Evolutionary conservation across 371 early-diverging fungal genomes (phyloP).

Genomic region (Caulochytrium protostelioides): DNA sequence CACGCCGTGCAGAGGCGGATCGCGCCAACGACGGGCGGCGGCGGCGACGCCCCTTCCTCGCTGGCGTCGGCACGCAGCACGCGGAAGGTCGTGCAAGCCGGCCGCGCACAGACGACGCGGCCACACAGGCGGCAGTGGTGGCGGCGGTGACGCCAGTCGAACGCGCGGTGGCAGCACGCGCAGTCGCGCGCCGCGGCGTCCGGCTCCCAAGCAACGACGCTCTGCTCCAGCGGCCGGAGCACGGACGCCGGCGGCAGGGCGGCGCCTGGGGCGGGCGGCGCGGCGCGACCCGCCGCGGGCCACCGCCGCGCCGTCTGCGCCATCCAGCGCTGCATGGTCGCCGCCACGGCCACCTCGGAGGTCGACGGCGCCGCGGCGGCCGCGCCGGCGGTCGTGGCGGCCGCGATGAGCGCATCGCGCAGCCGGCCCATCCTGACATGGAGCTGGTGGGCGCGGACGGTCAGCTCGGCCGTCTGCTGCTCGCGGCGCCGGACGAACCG

Average conservation of each 20-base stretch:
- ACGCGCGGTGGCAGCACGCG: constrained; percentile 8
- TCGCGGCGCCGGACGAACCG: constrained; percentile 26
- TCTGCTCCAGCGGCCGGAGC: constrained; percentile 3
- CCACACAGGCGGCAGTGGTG: constrained; percentile 68
- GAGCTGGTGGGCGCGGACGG: constrained; percentile 46
- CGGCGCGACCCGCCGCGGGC: not conserved
- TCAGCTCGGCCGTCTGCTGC: constrained; percentile 32
- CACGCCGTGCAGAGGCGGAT: not conserved
- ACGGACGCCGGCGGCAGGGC: not conserved
- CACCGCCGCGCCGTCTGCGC: too few relatives aligned
- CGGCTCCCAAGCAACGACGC: constrained; percentile 8
- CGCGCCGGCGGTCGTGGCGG: too few relatives aligned
- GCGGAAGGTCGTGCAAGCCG: constrained; percentile 35
- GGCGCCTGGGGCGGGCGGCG: too few relatives aligned
- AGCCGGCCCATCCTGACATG: constrained; percentile 42
- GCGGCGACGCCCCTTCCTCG: too few relatives aligned
- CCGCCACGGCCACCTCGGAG: not conserved
- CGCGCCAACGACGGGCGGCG: constrained; percentile 13
- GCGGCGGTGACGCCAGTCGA: constrained; percentile 24
- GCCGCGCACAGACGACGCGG: constrained; percentile 40
- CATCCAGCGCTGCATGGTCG: too few relatives aligned
- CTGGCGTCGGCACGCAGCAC: too few relatives aligned
- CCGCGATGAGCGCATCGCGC: not conserved
- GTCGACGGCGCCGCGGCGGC: not conserved
- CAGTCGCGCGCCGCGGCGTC: constrained; percentile 2